These are phyloP conservation scores for Ilex asprella DNA, from an alignment of 257 asterid species.

Conservation along the genomic window DNA sequence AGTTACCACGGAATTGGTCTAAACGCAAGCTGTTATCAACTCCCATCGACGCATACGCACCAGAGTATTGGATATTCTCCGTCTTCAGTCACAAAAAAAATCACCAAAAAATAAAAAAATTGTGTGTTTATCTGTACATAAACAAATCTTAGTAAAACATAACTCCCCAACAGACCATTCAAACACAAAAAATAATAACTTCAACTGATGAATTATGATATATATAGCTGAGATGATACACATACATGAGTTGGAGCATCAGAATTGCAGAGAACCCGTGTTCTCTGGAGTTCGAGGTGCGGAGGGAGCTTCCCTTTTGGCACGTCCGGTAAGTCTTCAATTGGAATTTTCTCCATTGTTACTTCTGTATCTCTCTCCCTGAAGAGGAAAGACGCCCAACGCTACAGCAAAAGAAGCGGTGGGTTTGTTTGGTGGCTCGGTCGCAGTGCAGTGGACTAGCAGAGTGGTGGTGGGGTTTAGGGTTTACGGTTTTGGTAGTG, in stretches of 20 bases:
- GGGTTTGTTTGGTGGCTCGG: too few species aligned
- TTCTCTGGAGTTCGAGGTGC: conserved; percentile 62
- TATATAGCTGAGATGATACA: neutral
- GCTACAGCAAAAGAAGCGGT: too few species aligned
- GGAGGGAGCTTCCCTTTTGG: conserved; percentile 60
- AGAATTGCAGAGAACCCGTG: conserved; percentile 57
- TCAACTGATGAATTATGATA: neutral
- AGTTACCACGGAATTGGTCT: conserved; percentile 51
- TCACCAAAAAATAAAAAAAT: neutral
- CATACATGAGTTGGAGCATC: conserved; percentile 79
- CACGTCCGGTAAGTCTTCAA: conserved; percentile 88
- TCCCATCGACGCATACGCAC: conserved; percentile 77
- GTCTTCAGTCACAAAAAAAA: conserved; percentile 30
- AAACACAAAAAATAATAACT: neutral
- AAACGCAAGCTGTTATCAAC: conserved; percentile 78
- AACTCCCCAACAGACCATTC: neutral
- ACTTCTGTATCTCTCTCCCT: neutral
- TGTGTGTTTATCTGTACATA: neutral
- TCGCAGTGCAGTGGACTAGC: too few species aligned
- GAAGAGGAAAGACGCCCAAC: too few species aligned
- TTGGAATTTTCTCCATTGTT: conserved; percentile 33
- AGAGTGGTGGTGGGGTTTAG: too few species aligned
- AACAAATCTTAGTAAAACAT: neutral
- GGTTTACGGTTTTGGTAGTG: too few species aligned
- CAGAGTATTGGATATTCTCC: conserved; percentile 66